phyloP scores from a whole-genome alignment of 139 green algal species.

The Gonium pectorale region DNA sequence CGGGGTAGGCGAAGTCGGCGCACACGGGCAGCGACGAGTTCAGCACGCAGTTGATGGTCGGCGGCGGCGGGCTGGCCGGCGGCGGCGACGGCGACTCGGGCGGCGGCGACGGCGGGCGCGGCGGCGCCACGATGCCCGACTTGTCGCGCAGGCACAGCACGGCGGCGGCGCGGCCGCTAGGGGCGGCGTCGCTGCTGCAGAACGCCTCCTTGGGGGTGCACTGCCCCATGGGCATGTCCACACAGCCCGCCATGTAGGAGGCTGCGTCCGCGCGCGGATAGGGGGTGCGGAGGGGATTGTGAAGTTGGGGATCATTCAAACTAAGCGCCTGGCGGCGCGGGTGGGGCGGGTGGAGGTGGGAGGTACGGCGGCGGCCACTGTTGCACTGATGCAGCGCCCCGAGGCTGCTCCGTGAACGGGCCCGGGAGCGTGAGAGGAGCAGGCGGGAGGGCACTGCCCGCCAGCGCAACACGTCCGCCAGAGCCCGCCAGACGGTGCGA shows the following conservation, averaged over 20 bases:
- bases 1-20: conserved; percentile 8
- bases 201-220: not conserved
- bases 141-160: not conserved
- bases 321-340: not conserved
- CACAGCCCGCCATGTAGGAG: not conserved
- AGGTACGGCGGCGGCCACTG: too few species aligned
- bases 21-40: not conserved
- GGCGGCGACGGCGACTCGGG: not conserved
- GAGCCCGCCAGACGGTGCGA: not conserved
- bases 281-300: not conserved
- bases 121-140: too few species aligned
- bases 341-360: not conserved
- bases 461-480: not conserved
- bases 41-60: not conserved
- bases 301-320: not conserved
- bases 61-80: not conserved
- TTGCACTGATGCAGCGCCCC: not conserved
- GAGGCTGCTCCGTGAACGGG: not conserved
- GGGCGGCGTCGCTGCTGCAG: not conserved
- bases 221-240: conserved; percentile 24
- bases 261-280: not conserved
- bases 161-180: not conserved
- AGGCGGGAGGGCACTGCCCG: not conserved
- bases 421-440: not conserved
- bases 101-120: too few species aligned